Conservation (phyloP, 169 alveolate genomes). For the Plasmodium relictum region DNA sequence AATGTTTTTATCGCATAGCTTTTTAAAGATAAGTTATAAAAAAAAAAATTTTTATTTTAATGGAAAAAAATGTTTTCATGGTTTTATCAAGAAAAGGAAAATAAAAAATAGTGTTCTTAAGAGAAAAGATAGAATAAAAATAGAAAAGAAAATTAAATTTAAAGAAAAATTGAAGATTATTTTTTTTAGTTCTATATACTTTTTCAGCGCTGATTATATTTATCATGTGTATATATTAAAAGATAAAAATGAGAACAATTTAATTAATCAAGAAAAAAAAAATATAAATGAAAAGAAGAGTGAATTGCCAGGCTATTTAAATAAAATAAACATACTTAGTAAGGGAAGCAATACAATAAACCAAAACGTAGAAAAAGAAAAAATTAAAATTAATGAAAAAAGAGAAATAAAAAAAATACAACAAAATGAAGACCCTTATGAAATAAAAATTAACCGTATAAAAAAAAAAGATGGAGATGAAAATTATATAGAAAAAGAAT, state of each 20-base stretch:
- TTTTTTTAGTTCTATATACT: slow-evolving; percentile 70
- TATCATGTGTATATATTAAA: slow-evolving; percentile 64
- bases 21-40: slow-evolving; percentile 18
- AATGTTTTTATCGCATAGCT: slow-evolving; percentile 24
- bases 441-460: slow-evolving; percentile 59
- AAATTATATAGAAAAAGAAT: slow-evolving; percentile 4
- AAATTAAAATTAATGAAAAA: neutral
- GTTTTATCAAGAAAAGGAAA: slow-evolving; percentile 2
- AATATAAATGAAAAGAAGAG: neutral
- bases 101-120: slow-evolving; percentile 20
- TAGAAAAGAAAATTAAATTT: slow-evolving; percentile 35
- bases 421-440: neutral
- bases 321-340: neutral
- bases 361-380: too few relatives aligned
- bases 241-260: neutral
- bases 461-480: slow-evolving; percentile 19
- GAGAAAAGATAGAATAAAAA: slow-evolving; percentile 37
- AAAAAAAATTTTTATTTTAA: neutral
- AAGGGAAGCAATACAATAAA: too few relatives aligned
- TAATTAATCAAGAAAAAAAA: too few relatives aligned
- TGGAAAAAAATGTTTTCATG: slow-evolving; percentile 20
- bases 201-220: slow-evolving; percentile 58
- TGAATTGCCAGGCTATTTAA: neutral
- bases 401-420: neutral
- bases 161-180: slow-evolving; percentile 69